These are phyloP conservation scores for Lodderomyces orthopsilosis DNA, from an alignment of 1,139 yeast genomes.

Conservation along the genomic window DNA sequence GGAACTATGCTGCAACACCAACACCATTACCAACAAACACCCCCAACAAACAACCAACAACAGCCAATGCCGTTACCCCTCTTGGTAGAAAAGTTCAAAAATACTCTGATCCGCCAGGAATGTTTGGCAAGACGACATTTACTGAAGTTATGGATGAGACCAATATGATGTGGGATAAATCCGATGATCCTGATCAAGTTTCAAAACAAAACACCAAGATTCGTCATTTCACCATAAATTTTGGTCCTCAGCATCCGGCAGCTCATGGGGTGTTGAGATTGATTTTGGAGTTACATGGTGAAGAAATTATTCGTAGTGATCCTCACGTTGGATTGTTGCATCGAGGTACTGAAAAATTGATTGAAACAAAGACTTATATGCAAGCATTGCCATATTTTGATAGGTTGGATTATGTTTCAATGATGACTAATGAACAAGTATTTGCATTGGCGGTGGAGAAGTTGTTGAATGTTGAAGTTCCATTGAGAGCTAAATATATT, in stretches of 20 bases:
- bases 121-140: constrained; percentile 24
- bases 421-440: constrained; percentile 92
- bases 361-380: constrained; percentile 78
- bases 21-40: constrained; percentile 3
- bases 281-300: constrained; percentile 84
- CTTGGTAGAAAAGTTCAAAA: constrained; percentile 10
- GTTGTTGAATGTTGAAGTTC: constrained; percentile 80
- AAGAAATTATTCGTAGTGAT: constrained; percentile 81
- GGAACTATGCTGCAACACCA: constrained; percentile 9
- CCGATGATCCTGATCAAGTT: constrained; percentile 44
- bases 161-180: constrained; percentile 47
- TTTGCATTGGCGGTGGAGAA: constrained; percentile 85
- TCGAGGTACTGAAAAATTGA: constrained; percentile 86
- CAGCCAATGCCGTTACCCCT: constrained; percentile 10
- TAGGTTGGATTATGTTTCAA: constrained; percentile 82
- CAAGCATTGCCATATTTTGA: constrained; percentile 90
- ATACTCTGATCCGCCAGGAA: constrained; percentile 5
- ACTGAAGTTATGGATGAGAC: constrained; percentile 47
- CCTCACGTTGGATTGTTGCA: constrained; percentile 88
- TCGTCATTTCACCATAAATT: constrained; percentile 85
- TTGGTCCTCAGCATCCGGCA: constrained; percentile 95
- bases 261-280: constrained; percentile 91
- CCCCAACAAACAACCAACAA: constrained; percentile 4
- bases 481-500: constrained; percentile 79
- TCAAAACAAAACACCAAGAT: constrained; percentile 56